Evolutionary conservation across 2,329 filamentous ascomycete species (phyloP), one percentile per base, ranked within the genome.

Genomic region (Cordyceps farinosa): DNA sequence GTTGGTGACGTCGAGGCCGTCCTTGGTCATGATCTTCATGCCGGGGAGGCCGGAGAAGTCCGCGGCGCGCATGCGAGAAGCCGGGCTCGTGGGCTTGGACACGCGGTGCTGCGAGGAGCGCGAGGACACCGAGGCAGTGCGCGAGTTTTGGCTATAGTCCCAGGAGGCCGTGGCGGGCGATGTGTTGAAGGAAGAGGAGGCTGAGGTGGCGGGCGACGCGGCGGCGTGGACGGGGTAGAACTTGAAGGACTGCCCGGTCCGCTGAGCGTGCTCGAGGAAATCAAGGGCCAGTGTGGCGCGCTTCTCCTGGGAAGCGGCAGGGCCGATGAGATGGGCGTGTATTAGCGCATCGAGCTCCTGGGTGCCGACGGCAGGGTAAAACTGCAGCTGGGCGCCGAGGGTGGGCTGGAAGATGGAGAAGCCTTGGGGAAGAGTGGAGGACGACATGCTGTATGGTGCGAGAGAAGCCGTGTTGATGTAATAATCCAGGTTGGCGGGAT

Each of bases 11-110:
- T 89, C 86, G 48, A 77, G 75, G 54, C 86, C 86, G 66, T 87
- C 85, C 71, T 80, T 83, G 64, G 86, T 88, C 77, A 88, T 80
- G 66, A 89, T 88, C 71, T 85, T 86, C 84, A 88, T 88, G 59
- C 86, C 85, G 8, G 85, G 85, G 27, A 87, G 73, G 66, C 78
- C 76, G 6, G 81, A 80, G 69, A 85, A 81, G 73, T 85, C 82
- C 42, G 70, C 67, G 6, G 71, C 59, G 29, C 71, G 73, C 1
- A 73, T 69, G 54, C 73, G 71, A 13, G 74, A 72, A 34, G 61
- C 63, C 15, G 65, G 60, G 59, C 54, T 69, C 48, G 59, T 55
- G n/a, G 66, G 55, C 67, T 72, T 75, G 51, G 67, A 66, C 40
- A 68, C 66, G 42, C 70, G 70, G 42, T 71, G 68, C 7, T 68